Base-by-base conservation (phyloP, 495 filamentous ascomycete species). In the Pseudevernia furfuracea region DNA sequence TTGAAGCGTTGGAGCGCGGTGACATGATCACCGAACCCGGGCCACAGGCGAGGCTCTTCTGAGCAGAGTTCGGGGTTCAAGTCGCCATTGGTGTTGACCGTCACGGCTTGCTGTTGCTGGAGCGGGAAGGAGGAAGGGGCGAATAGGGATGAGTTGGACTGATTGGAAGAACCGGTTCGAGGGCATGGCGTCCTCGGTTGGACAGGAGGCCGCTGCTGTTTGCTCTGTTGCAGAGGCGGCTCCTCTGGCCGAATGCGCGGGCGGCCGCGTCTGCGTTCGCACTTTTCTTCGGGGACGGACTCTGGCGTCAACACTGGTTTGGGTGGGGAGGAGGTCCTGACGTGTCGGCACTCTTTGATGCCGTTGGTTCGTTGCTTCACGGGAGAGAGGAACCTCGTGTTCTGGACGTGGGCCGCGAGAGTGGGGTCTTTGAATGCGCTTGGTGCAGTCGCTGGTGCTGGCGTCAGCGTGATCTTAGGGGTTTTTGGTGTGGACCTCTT, bases 31-130 rank as follows among this genome's bases (percentile, higher is more conserved):
- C 48, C 48, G 12, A 23, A 14, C 7, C 14, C 52, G 7, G 52
- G 52, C 52, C 52, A 55, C 17, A 55, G 52, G 30, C 52, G 52
- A 21, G 52, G 52, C 19, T 55, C 52, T 55, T 55, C 52, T 2
- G 52, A 34, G 17, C 52, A 55, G 17, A 34, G 7, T 17, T 0
- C 17, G 49, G 49, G 30, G 4, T 19, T 9, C 30, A 8, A 3
- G 30, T 30, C 30, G 28, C 52, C 17, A 5, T 34, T 55, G 28
- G 2, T 19, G 17, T 34, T 21, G 30, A 55, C 8, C 5, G 30
- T 55, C 30, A 55, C 30, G 52, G 28, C 15, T 55, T 55, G 52
- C 15, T 34, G 5, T 21, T 55, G 52, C 30, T 55, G 52, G 28
- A 30, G 28, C 6, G 52, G 28, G 7, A 21, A 55, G 28, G 52